These are phyloP conservation scores for Spiraea crenata DNA, from an alignment of 331 rosid species.

Conservation along the genomic window DNA sequence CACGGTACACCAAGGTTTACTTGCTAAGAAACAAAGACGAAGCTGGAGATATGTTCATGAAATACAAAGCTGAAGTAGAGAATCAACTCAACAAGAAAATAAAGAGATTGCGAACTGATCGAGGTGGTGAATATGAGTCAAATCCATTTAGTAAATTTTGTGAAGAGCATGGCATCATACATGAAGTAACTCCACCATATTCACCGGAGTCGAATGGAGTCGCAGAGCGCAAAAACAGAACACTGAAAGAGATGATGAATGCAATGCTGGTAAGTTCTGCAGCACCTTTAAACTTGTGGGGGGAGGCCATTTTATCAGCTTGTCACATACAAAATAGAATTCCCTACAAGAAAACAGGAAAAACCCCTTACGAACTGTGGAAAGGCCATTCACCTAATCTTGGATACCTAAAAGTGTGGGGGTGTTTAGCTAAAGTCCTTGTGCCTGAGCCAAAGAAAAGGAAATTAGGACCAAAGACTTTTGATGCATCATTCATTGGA, in stretches of 20 bases:
- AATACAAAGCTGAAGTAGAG: neutral
- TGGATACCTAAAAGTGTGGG: neutral
- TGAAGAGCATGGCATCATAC: too few species aligned
- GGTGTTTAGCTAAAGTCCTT: neutral
- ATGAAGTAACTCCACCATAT: too few species aligned
- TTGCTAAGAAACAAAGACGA: too few species aligned
- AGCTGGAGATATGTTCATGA: too few species aligned
- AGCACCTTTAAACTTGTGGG: neutral
- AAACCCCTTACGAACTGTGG: slow-evolving; percentile 8
- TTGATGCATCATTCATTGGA: neutral
- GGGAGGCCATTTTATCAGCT: neutral
- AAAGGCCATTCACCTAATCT: slow-evolving; percentile 1
- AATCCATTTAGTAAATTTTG: too few species aligned
- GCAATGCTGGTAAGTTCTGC: neutral
- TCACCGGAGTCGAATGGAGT: too few species aligned
- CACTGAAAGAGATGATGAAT: neutral
- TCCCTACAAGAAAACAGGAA: neutral
- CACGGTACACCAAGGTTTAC: neutral
- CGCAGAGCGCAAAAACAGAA: too few species aligned
- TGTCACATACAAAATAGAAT: slow-evolving; percentile 1
- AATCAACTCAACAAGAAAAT: neutral
- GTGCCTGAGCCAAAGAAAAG: neutral
- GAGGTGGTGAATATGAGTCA: too few species aligned
- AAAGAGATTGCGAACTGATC: too few species aligned
- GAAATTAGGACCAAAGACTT: neutral